Conservation (phyloP, 106 monocot species). For the Chionographis japonica region DNA sequence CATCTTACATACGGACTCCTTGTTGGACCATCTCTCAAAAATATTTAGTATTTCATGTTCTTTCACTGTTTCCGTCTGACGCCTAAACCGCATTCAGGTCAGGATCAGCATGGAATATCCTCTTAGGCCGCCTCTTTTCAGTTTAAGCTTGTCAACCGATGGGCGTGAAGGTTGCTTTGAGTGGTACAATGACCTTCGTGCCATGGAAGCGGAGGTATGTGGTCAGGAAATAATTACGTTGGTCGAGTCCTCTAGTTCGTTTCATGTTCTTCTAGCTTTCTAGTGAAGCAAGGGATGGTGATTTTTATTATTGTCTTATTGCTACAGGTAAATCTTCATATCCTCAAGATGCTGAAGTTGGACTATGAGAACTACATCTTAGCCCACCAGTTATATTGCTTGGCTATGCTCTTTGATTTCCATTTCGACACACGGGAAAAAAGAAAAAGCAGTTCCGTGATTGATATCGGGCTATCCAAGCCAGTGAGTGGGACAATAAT, state of each 20-base stretch:
- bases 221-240: neutral
- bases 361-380: conserved; percentile 53
- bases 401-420: conserved; percentile 90
- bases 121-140: conserved; percentile 80
- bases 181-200: conserved; percentile 84
- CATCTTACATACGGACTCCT: too few species aligned
- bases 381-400: conserved; percentile 61
- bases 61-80: neutral
- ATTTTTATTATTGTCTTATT: neutral
- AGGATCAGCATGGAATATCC: conserved; percentile 84
- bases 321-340: conserved; percentile 75
- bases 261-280: neutral
- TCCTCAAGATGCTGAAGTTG: conserved; percentile 45
- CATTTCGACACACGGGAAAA: conserved; percentile 37
- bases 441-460: conserved; percentile 38
- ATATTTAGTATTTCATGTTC: too few species aligned
- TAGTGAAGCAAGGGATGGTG: neutral
- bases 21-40: too few species aligned
- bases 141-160: conserved; percentile 31
- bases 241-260: neutral
- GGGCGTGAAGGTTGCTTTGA: conserved; percentile 18
- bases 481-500: conserved; percentile 45
- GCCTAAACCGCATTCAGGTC: conserved; percentile 35
- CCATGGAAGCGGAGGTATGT: conserved; percentile 94
- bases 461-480: conserved; percentile 61